Base-by-base conservation (phyloP, 192 early-diverging fungal species). In the Allomyces arbusculus region DNA sequence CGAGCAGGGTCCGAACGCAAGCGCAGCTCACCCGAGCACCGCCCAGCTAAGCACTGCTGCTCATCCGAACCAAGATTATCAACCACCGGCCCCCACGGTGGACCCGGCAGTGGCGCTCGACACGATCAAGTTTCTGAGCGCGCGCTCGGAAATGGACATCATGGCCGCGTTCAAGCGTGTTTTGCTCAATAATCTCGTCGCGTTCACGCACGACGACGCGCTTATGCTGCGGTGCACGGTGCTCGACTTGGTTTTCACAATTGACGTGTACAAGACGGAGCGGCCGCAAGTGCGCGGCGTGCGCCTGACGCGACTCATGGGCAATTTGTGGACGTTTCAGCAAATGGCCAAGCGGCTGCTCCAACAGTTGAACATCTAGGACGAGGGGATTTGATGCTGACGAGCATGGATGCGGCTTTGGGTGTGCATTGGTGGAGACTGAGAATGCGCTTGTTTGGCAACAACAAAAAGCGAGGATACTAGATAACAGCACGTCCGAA, bases 291-390 rank as follows among this genome's bases (percentile, higher is more conserved):
- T 70, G 12, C 62, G 65, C 23, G 77, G 75, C 9, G 16, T 80
- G n/a, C 79, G 79, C 45, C 77, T 80, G 61, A 79, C 77, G 63
- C 50, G 79, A 24, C 10, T 79, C 10, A 62, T 63, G 40, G 79
- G 79, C 19, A 77, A 77, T 16, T 71, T 77, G 23, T 80, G 79
- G 79, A 80, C 66, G 25, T 80, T 79, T 67, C 79, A 80, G 65
- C 79, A 79, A 67, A 66, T 79, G 16, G 79, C 77, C 61, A 77
- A 69, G 40, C 74, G 71, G 71, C 12, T 80, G 11, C 65, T 80
- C 44, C 23, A 67, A 44, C 67, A 73, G 63, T 23, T 79, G 67
- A 79, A 58, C 68, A 61, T 76, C 44, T 76, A 68, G 28, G 22
- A 14, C 4, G 63, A 8, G 33, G 7, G 33, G 33, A 40, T 7